Evolutionary conservation across 2,329 filamentous ascomycete species (phyloP).

Genomic region (Tolypocladium album): DNA sequence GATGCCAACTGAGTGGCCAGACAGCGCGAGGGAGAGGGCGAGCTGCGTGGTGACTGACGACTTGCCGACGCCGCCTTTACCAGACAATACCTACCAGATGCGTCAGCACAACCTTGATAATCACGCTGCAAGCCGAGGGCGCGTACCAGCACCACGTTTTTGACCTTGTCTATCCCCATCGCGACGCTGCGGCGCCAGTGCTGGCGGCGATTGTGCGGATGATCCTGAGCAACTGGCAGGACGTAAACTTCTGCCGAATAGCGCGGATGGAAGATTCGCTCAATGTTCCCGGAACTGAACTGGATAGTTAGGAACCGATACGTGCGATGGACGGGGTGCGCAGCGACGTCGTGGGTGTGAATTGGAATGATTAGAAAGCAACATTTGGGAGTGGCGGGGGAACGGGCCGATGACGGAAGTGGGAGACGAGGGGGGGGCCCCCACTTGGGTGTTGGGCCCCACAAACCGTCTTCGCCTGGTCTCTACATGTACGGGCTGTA

Average conservation of each 20-base stretch:
- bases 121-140: neutral
- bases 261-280: neutral
- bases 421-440: neutral
- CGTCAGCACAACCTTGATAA: neutral
- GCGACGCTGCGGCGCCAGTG: neutral
- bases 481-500: too few species aligned
- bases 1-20: constrained; percentile 83
- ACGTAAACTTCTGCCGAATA: neutral
- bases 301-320: neutral
- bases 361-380: neutral
- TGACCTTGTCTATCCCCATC: constrained; percentile 44
- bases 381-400: neutral
- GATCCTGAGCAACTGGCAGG: neutral
- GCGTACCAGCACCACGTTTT: constrained; percentile 65
- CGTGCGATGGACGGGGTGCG: neutral
- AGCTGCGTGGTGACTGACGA: constrained; percentile 96
- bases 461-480: too few species aligned
- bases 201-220: constrained; percentile 10
- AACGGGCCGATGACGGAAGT: neutral
- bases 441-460: neutral
- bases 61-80: constrained; percentile 96
- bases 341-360: neutral
- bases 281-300: neutral
- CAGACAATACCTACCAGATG: constrained; percentile 59
- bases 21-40: constrained; percentile 74